Evolutionary conservation across 345 rosid genomes (phyloP).

Genomic region (Lepidium africanum): DNA sequence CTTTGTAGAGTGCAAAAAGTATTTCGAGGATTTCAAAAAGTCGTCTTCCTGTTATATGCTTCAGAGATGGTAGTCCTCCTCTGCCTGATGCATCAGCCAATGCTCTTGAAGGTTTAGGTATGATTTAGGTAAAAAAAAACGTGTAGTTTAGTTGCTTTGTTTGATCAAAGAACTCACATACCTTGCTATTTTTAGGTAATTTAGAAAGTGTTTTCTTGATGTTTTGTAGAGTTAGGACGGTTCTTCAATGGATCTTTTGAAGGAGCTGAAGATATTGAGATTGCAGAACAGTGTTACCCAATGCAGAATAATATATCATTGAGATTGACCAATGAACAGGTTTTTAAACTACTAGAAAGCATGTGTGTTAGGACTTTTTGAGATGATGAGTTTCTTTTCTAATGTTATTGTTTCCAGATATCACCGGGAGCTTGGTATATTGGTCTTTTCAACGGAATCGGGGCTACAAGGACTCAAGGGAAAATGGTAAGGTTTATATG

Average conservation of each 20-base stretch:
- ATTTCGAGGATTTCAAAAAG: conserved; percentile 42
- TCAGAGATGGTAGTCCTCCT: conserved; percentile 95
- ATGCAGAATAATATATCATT: conserved; percentile 64
- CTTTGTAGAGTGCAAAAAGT: conserved; percentile 39
- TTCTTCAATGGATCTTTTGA: conserved; percentile 52
- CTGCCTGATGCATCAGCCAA: conserved; percentile 60
- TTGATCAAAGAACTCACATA: neutral
- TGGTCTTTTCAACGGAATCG: conserved; percentile 90
- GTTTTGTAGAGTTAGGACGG: conserved; percentile 32
- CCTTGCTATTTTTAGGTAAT: neutral
- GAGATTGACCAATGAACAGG: conserved; percentile 84
- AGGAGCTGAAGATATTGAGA: conserved; percentile 42
- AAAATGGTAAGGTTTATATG: conserved; percentile 63
- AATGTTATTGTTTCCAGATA: conserved; percentile 43
- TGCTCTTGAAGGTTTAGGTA: conserved; percentile 55
- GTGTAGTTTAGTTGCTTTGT: neutral
- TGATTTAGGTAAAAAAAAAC: conserved; percentile 5
- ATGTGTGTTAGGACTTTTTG: neutral
- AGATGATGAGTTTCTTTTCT: neutral
- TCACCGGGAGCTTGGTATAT: conserved; percentile 82
- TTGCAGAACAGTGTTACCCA: conserved; percentile 70
- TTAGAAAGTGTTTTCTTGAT: conserved; percentile 5
- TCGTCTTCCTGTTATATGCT: conserved; percentile 65
- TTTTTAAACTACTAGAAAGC: neutral
- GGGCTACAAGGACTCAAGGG: conserved; percentile 73